Evolutionary conservation across 179 eudicot genomes (phyloP).

Genomic region (Silene noctiflora): DNA sequence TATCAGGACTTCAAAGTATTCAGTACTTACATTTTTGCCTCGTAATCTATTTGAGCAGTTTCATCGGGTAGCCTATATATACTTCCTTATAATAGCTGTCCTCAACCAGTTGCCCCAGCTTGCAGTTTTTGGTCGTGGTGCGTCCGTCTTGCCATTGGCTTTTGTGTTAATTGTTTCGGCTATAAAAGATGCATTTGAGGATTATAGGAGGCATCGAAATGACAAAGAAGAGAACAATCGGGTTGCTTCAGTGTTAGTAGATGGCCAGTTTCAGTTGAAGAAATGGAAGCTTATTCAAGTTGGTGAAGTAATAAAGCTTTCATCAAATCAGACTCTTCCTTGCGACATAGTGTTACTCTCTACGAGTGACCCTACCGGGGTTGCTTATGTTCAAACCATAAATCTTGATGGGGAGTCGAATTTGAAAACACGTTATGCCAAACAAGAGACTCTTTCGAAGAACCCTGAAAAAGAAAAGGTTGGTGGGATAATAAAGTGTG

Average conservation of each 20-base stretch:
- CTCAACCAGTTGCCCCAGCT: slow-evolving; percentile 94
- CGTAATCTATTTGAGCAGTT: slow-evolving; percentile 93
- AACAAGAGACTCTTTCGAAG: slow-evolving; percentile 83
- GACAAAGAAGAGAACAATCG: slow-evolving; percentile 83
- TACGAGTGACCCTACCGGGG: slow-evolving; percentile 95
- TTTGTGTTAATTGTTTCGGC: slow-evolving; percentile 86
- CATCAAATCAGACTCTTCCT: slow-evolving; percentile 72
- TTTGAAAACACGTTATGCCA: slow-evolving; percentile 93
- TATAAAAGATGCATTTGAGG: slow-evolving; percentile 93
- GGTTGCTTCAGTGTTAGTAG: slow-evolving; percentile 54
- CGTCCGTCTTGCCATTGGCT: slow-evolving; percentile 85
- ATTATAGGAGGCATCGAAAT: slow-evolving; percentile 76
- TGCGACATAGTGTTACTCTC: slow-evolving; percentile 93
- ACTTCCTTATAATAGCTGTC: slow-evolving; percentile 86
- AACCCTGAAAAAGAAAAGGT: slow-evolving; percentile 60
- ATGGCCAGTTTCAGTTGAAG: slow-evolving; percentile 58
- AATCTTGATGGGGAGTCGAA: slow-evolving; percentile 98
- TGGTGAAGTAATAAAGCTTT: slow-evolving; percentile 84
- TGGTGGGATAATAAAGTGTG: slow-evolving; percentile 85
- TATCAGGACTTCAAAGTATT: slow-evolving; percentile 77
- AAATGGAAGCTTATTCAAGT: slow-evolving; percentile 84
- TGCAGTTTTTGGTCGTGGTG: slow-evolving; percentile 89
- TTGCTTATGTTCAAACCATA: slow-evolving; percentile 90
- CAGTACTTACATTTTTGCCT: slow-evolving; percentile 78
- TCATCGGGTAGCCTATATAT: slow-evolving; percentile 88